Base-by-base conservation (phyloP, 2,329 filamentous ascomycete genomes). In the Botrytis porri region DNA sequence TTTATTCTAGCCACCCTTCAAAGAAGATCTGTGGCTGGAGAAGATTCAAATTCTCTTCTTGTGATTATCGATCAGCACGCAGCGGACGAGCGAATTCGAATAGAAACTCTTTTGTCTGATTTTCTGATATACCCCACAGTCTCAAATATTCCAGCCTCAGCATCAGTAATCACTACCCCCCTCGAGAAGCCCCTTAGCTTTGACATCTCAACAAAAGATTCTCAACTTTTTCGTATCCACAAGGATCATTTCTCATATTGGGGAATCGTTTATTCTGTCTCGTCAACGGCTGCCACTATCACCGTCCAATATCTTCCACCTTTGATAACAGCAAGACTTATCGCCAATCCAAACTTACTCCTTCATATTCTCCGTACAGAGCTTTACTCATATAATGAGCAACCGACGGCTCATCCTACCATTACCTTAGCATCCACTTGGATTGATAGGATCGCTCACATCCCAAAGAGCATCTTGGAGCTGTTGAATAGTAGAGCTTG, bases 61-160 rank as follows among this genome's bases (percentile, higher is more conserved):
- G 86, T 97, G 0, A 84, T 98, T 57, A 85, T 98, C 57, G 96
- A 99, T 79, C 96, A 99, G 79, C 96, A 99, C 80, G 96, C 96
- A 0, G 96, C 95, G 4, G 95, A 98, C 80, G 96, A 99, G 83
- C 88, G 96, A 63, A 90, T 92, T 75, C 90, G 90, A 1, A 87
- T 98, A 1, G 96, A 99, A 80, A 80, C 82, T 0, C 85, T 99
- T 1, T 89, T 97, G 80, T 75, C 79, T 37, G 85, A 88, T 3
- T 82, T 92, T 45, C 89, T 86, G 77, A 75, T 74, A 9, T 80
- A 78, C 75, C 73, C 79, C 16, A 18, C 29, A 29, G 22, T 71
- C 20, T 14, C 51, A 14, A 35, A 9, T 12, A 43, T 29, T 9
- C 1, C 59, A 25, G n/a, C 48, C 39, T 59, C 35, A 57, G 74